Evolutionary conservation across 1,139 yeast species (phyloP), one percentile per base, ranked within the genome.

Genomic region (Pichia terricola): DNA sequence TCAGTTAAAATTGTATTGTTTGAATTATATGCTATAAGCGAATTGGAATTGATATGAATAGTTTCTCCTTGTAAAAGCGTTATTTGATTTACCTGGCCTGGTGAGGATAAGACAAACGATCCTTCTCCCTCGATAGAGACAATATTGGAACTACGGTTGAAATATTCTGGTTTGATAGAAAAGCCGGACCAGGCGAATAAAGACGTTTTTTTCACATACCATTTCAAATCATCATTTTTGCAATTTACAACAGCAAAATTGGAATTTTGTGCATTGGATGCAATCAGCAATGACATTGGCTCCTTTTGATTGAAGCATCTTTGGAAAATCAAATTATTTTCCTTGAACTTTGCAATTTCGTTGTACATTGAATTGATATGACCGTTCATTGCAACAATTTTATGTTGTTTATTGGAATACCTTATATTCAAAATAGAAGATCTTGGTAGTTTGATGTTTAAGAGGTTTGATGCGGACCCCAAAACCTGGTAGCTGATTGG

Each of bases 141-240:
- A 9, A 49, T 35, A 34, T 48, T 49, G 2, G 47, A 46, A n/a
- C 40, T 10, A 22, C 25, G 37, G 10, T 40, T 40, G 2, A 38
- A 34, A 1, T 45, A 37, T n/a, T 45, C 22, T 25, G 71, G 42
- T 26, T 58, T 51, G 16, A 69, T 47, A 44, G 65, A 61, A 40
- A 62, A 61, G 0, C 76, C 76, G 1, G 70, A 60, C 77, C 77
- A 73, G 2, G 75, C 75, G 16, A 70, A 58, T 26, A 73, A 47
- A 43, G 58, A 56, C 6, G 62, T 58, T 40, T 60, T 59, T 26
- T 62, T 62, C n/a, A 72, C 54, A 3, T 53, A 53, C 78, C 78
- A 72, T n/a, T 48, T 44, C 11, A 31, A 25, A n/a, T 34, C 25
- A n/a, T 47, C 43, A 1, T 37, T 40, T 10, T 37, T 47, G 22